Conservation (phyloP, 345 rosid species). For the Cochlearia excelsa region DNA sequence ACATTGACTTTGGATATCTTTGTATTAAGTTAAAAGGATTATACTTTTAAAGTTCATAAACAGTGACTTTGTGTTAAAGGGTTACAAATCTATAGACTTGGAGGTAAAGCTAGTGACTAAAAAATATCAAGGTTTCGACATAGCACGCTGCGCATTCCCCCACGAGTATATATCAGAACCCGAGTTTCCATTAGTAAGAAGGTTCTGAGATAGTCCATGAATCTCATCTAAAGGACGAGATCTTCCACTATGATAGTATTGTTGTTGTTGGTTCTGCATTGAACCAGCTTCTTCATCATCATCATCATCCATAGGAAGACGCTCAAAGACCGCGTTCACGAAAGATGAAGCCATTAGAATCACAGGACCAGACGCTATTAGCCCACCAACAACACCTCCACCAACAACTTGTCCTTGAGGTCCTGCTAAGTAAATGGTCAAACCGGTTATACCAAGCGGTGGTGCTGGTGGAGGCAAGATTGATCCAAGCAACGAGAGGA, state of each 20-base stretch:
- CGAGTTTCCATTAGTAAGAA: constrained; percentile 54
- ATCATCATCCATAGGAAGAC: constrained; percentile 76
- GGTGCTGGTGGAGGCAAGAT: constrained; percentile 93
- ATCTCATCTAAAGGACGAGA: constrained; percentile 57
- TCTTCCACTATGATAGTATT: constrained; percentile 55
- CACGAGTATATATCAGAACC: constrained; percentile 67
- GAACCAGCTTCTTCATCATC: constrained; percentile 47
- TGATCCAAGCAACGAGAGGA: constrained; percentile 84
- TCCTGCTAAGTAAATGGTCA: constrained; percentile 83
- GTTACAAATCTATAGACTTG: too few relatives aligned
- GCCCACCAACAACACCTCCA: constrained; percentile 77
- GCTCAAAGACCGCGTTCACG: constrained; percentile 88
- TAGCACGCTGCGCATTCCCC: constrained; percentile 47
- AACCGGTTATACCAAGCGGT: constrained; percentile 76
- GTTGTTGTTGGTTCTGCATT: constrained; percentile 51
- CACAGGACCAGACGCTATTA: constrained; percentile 91
- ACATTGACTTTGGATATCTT: too few relatives aligned
- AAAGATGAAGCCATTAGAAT: constrained; percentile 87
- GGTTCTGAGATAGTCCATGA: constrained; percentile 65
- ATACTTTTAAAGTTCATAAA: too few relatives aligned
- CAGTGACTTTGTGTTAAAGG: too few relatives aligned
- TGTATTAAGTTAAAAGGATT: too few relatives aligned
- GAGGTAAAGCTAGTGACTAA: constrained; percentile 5
- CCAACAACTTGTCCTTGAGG: constrained; percentile 95
- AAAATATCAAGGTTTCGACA: constrained; percentile 44